Base-by-base conservation (phyloP, 306 rosid genomes). In the Quercus engelmannii region DNA sequence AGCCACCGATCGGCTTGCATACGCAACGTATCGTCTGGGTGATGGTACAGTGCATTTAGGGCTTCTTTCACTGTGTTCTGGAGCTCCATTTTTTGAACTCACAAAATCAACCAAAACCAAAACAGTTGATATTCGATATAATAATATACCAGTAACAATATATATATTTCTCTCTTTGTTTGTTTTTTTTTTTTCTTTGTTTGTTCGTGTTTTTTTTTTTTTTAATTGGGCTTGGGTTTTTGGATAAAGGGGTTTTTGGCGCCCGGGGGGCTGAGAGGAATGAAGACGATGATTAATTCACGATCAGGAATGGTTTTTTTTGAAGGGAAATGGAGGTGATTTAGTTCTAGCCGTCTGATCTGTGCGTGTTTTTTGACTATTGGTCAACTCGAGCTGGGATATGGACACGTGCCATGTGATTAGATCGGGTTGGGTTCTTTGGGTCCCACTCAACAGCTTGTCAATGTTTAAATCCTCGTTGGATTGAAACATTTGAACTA, bases 41-140 rank as follows among this genome's bases (percentile, higher is more conserved):
- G 99, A 82, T 96, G 99, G 85, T 96, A 96, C 63, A 96, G 99
- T 79, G 97, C 99, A 79, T 86, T 91, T 89, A 96, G 97, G 97
- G 99, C 99, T 79, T 93, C 93, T 55, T 96, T 96, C 78, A 96
- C 98, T 19, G 93, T 85, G 82, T 91, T 93, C 86, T 96, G 97
- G 77, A 89, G 97, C 89, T 93, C 99, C 99, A 96, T 96, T 78
- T 78, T 72, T 74, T 76, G 69, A 49, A 86, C 88, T 77, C 85
- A 76, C 23, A 69, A 35, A 55, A 14, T 19, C 56, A 55, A 14
- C 19, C 56, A 59, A 77, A 11, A 38, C 63, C 3, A 31, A 28
- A 73, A 75, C 33, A 63, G 68, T 15, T 79, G 82, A 88, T 86
- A 49, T 63, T 43, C 79, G 76, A 72, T 3, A 30, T 41, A 41